phyloP scores from a whole-genome alignment of 306 rosid genomes.

The Medicago lupulina region DNA sequence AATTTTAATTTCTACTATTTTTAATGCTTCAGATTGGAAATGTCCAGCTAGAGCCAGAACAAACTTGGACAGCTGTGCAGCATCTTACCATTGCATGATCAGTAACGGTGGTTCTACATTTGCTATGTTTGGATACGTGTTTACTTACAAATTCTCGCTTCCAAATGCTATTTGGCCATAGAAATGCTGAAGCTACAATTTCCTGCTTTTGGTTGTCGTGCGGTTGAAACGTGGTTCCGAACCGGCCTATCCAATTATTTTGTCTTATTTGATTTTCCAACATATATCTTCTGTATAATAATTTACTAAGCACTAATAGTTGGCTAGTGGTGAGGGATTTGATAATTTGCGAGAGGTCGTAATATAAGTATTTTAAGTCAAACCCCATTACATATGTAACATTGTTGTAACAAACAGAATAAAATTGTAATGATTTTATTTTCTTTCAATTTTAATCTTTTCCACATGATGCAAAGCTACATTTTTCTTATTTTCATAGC shows the following conservation, averaged over 20 bases:
- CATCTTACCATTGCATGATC: slow-evolving; percentile 69
- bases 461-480: slow-evolving; percentile 7
- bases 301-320: slow-evolving; percentile 34
- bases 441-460: not conserved
- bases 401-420: slow-evolving; percentile 28
- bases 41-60: slow-evolving; percentile 75
- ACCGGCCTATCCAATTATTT: slow-evolving; percentile 11
- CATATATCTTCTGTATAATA: slow-evolving; percentile 43
- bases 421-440: slow-evolving; percentile 1
- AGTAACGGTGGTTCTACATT: slow-evolving; percentile 36
- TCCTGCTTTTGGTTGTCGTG: too few relatives aligned
- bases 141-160: too few relatives aligned
- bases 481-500: slow-evolving; percentile 16
- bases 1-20: slow-evolving; percentile 33
- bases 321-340: slow-evolving; percentile 18
- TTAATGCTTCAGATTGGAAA: slow-evolving; percentile 67
- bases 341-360: slow-evolving; percentile 29
- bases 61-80: slow-evolving; percentile 91
- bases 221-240: too few relatives aligned
- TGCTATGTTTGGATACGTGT: too few relatives aligned
- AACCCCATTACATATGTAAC: slow-evolving; percentile 30
- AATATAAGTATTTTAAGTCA: not conserved
- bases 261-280: slow-evolving; percentile 10
- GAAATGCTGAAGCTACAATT: too few relatives aligned
- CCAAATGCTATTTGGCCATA: too few relatives aligned